These are phyloP conservation scores for Flaveria linearis DNA, from an alignment of 129 eudicot genomes.

Conservation along the genomic window DNA sequence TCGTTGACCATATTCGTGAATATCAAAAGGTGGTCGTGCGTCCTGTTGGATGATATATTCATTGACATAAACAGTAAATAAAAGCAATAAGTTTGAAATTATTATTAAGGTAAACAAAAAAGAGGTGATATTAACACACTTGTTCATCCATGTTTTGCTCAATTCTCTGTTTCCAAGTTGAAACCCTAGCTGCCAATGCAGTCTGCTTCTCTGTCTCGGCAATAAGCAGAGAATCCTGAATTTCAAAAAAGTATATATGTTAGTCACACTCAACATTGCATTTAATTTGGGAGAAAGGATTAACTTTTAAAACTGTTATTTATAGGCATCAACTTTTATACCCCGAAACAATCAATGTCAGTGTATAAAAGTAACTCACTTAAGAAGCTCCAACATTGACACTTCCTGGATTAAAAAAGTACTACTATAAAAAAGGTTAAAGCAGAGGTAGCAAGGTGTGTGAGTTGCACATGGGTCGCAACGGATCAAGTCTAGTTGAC, in stretches of 20 bases:
- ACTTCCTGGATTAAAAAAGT: background rate
- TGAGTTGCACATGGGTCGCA: background rate
- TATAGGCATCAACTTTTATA: background rate
- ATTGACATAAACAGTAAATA: background rate
- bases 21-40: conserved; percentile 85
- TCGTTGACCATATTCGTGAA: conserved; percentile 78
- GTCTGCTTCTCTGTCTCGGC: conserved; percentile 81
- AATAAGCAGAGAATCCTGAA: conserved; percentile 82
- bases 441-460: background rate
- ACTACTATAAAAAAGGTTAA: background rate
- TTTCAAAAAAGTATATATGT: conserved; percentile 6
- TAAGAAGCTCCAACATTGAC: background rate
- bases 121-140: conserved; percentile 36
- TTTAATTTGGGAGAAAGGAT: background rate
- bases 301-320: background rate
- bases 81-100: background rate
- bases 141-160: conserved; percentile 89
- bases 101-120: background rate
- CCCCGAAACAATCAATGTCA: background rate
- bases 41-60: conserved; percentile 51
- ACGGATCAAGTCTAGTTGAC: background rate
- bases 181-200: conserved; percentile 89
- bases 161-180: conserved; percentile 92
- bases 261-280: background rate
- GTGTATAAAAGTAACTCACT: background rate